Base-by-base conservation (phyloP, 139 green algal genomes). In the Pleodorina starrii region DNA sequence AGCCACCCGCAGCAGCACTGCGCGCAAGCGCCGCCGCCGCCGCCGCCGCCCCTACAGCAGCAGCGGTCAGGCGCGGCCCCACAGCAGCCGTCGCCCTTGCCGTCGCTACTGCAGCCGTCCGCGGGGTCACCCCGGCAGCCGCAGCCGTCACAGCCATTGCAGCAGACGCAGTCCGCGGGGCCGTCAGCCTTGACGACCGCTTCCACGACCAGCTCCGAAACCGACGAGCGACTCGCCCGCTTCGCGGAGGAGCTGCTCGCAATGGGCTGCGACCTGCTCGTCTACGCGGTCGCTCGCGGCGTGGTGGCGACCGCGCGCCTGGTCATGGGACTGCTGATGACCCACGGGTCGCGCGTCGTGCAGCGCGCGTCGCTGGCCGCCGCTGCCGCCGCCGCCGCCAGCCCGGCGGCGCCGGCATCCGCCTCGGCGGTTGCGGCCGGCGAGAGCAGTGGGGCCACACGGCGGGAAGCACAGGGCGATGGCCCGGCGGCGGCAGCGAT, bases 181-280 rank as follows among this genome's bases (percentile, higher is more conserved):
- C n/a, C n/a, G n/a, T 76, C 68, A 76, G 68, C 68, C 16, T 43
- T 12, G 57, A 5, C 9, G 79, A 86, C n/a, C n/a, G n/a, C n/a
- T n/a, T n/a, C n/a, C n/a, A n/a, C n/a, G n/a, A n/a, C n/a, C n/a
- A n/a, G n/a, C n/a, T n/a, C n/a, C n/a, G n/a, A n/a, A n/a, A 9
- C 50, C 5, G 79, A 75, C 21, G 79, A 86, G 25, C 57, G 59
- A 25, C 40, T 75, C 0, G 60, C 2, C 0, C 60, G 43, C 9
- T 36, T 87, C 21, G 81, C 42, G 42, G 81, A 87, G n/a, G 81
- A 87, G 42, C 29, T 87, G 43, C 63, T 87, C 23, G 14, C 4
- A 0, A 19, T 87, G 60, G 81, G 60, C 19, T 77, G 60, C 44
- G 60, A 77, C 81, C 81, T 87, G 42, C 43, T 87, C 19, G 11